Evolutionary conservation across 495 filamentous ascomycete species (phyloP).

Genomic region (Sporormia fimetaria): DNA sequence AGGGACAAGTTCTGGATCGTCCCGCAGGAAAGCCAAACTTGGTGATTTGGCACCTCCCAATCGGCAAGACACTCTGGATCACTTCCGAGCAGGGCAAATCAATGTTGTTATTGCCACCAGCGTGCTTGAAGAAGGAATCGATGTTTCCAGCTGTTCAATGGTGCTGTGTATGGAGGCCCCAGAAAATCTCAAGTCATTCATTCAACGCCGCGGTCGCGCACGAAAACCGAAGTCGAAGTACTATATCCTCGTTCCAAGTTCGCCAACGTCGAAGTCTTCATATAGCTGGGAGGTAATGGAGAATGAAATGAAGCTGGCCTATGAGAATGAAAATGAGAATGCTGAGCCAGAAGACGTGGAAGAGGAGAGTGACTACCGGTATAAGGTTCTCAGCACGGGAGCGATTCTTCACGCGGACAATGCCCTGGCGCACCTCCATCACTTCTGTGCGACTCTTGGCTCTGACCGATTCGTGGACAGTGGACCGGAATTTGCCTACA

Average conservation of each 20-base stretch:
- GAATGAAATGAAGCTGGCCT: slow-evolving; percentile 57
- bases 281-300: slow-evolving; percentile 52
- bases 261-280: slow-evolving; percentile 29
- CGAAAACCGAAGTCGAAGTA: slow-evolving; percentile 60
- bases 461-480: slow-evolving; percentile 43
- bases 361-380: slow-evolving; percentile 35
- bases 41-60: slow-evolving; percentile 47
- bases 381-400: slow-evolving; percentile 45
- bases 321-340: slow-evolving; percentile 52
- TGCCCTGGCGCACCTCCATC: slow-evolving; percentile 61
- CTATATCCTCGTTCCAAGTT: slow-evolving; percentile 47
- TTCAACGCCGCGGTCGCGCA: slow-evolving; percentile 80
- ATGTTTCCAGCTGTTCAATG: slow-evolving; percentile 72
- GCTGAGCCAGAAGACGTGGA: slow-evolving; percentile 43
- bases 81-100: slow-evolving; percentile 55
- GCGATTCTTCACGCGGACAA: slow-evolving; percentile 53
- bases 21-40: slow-evolving; percentile 41
- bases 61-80: slow-evolving; percentile 50
- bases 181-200: slow-evolving; percentile 67
- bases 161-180: slow-evolving; percentile 80
- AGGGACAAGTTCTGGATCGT: slow-evolving; percentile 50
- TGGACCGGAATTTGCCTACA: slow-evolving; percentile 40
- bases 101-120: slow-evolving; percentile 77
- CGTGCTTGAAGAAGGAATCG: slow-evolving; percentile 87
- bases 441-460: slow-evolving; percentile 64